Percentiles rank a stretch among this genome's conserved stretches.
These are phyloP conservation scores for Botryotinia globosa DNA, from an alignment of 2,329 filamentous ascomycete species.

Conservation along the genomic window DNA sequence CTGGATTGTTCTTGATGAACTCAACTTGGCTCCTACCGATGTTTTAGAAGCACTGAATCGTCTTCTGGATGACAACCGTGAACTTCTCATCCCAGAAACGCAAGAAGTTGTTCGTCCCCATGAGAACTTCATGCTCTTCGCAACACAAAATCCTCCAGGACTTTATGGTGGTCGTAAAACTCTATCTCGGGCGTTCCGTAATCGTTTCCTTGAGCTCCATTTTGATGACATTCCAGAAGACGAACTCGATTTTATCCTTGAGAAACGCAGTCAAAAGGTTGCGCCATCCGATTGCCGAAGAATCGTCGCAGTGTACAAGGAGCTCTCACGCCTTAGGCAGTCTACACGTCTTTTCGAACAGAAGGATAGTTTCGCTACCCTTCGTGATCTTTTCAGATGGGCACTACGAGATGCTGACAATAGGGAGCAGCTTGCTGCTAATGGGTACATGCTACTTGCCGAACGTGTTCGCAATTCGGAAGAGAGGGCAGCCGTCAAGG, in stretches of 20 bases:
- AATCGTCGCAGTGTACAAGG: conserved; percentile 92
- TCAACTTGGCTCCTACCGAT: conserved; percentile 95
- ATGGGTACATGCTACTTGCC: conserved; percentile 94
- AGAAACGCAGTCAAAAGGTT: conserved; percentile 79
- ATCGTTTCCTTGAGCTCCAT: conserved; percentile 93
- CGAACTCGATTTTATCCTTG: conserved; percentile 87
- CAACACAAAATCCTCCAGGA: conserved; percentile 94
- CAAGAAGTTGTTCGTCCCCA: conserved; percentile 92
- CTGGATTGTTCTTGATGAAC: conserved; percentile 97
- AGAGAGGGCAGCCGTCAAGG: conserved; percentile 80
- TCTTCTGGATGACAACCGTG: conserved; percentile 91
- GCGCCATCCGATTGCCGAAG: conserved; percentile 86
- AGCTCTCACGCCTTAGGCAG: conserved; percentile 85
- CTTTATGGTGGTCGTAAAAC: conserved; percentile 93
- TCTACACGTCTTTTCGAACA: conserved; percentile 92
- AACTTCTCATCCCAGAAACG: conserved; percentile 92
- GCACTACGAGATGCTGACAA: conserved; percentile 80
- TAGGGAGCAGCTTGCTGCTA: conserved; percentile 81
- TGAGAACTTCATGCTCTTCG: conserved; percentile 95
- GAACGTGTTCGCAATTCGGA: conserved; percentile 91
- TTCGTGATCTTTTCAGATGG: conserved; percentile 96
- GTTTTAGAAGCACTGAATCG: conserved; percentile 95
- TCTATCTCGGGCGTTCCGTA: conserved; percentile 90
- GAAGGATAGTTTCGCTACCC: conserved; percentile 93
- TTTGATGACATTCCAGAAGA: conserved; percentile 97